phyloP scores from a whole-genome alignment of 1,284 basidiomycete species.

The Papiliotrema terrestris region DNA sequence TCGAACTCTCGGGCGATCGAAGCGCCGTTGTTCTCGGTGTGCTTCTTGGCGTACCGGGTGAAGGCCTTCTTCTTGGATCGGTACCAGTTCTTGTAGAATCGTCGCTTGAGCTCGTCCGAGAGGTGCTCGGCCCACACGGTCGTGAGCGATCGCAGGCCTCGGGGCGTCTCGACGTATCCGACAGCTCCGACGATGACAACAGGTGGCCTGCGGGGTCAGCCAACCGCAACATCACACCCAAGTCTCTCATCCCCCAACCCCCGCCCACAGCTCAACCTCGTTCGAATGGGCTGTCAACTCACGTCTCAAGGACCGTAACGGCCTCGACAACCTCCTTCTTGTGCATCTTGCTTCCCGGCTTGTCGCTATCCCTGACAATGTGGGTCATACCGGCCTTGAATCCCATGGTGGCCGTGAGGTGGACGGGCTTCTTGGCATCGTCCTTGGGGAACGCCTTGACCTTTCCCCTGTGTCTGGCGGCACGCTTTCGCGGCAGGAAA shows the following conservation, averaged over 20 bases:
- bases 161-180: conserved; percentile 99
- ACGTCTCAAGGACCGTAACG: conserved; percentile 94
- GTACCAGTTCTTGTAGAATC: conserved; percentile 99
- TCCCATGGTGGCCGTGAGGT: conserved; percentile 96
- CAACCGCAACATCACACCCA: too few relatives aligned
- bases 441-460: conserved; percentile 99
- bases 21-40: conserved; percentile 91
- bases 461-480: conserved; percentile 93
- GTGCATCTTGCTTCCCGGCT: conserved; percentile 99
- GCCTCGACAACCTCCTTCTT: conserved; percentile 99
- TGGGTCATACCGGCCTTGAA: conserved; percentile 99
- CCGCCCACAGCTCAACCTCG: too few relatives aligned
- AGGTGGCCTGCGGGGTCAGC: too few relatives aligned
- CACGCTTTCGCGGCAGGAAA: conserved; percentile 80
- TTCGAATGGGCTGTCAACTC: too few relatives aligned
- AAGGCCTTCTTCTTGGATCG: conserved; percentile 99
- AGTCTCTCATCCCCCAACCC: too few relatives aligned
- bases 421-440: conserved; percentile 98
- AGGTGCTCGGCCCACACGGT: conserved; percentile 67
- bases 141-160: conserved; percentile 83
- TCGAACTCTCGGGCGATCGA: conserved; percentile 93
- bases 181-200: conserved; percentile 98
- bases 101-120: conserved; percentile 85
- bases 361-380: conserved; percentile 97
- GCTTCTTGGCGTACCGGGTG: conserved; percentile 96